Evolutionary conservation across 768 basidiomycete species (phyloP).

Genomic region (Inosperma sp.): DNA sequence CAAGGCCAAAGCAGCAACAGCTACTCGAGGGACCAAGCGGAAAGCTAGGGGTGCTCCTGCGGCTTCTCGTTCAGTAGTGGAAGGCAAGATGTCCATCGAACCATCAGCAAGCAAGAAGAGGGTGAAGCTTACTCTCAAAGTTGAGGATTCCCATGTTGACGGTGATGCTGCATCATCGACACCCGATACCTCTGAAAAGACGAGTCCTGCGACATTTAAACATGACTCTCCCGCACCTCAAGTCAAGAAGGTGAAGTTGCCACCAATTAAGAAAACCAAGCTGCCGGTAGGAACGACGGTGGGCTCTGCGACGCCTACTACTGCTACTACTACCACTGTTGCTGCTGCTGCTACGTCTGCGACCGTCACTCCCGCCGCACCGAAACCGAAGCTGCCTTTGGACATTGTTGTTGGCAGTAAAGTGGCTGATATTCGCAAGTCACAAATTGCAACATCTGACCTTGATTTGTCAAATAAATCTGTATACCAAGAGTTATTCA

Average conservation of each 20-base stretch:
- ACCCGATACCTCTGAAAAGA: conserved; percentile 18
- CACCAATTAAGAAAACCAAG: conserved; percentile 57
- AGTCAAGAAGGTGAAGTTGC: conserved; percentile 23
- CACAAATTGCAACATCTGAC: conserved; percentile 45
- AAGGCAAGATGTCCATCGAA: conserved; percentile 8
- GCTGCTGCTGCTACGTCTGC: conserved; percentile 24
- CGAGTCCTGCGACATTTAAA: conserved; percentile 27
- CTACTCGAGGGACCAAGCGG: conserved; percentile 16
- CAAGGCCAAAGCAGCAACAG: no score
- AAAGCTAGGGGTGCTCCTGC: conserved; percentile 21
- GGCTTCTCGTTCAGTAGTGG: conserved; percentile 8
- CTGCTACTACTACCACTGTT: conserved; percentile 18
- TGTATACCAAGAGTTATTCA: conserved; percentile 62
- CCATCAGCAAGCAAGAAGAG: conserved; percentile 26
- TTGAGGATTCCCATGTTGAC: conserved; percentile 30
- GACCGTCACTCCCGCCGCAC: conserved; percentile 12
- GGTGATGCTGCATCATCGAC: conserved; percentile 25
- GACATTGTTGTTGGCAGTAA: conserved; percentile 13
- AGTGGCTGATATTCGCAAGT: conserved; percentile 21
- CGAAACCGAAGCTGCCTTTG: conserved; percentile 25
- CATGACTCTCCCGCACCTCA: conserved; percentile 30
- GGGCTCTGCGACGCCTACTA: no score
- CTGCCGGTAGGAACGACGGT: conserved; percentile 43
- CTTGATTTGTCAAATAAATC: conserved; percentile 58
- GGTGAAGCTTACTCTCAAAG: conserved; percentile 21